phyloP scores from a whole-genome alignment of 75 land plant species.

The Azolla pinnata region DNA sequence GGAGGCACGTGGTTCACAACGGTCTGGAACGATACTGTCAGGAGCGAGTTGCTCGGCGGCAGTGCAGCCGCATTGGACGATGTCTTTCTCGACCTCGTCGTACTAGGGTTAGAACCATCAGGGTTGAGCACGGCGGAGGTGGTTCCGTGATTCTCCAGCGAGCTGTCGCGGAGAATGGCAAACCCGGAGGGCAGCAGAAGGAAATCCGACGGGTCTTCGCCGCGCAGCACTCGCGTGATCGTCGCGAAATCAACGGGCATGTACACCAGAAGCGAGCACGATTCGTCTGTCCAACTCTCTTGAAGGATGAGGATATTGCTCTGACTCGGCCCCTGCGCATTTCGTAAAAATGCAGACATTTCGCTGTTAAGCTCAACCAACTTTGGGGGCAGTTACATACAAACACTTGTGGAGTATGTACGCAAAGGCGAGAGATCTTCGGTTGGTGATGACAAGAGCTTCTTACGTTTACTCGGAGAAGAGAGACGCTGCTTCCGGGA shows the following conservation, averaged over 20 bases:
- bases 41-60: conserved; percentile 30
- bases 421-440: neutral
- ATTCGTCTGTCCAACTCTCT: conserved; percentile 71
- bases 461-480: conserved; percentile 54
- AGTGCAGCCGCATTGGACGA: neutral
- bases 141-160: conserved; percentile 3
- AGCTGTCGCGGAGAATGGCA: conserved; percentile 36
- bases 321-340: conserved; percentile 26
- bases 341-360: no score
- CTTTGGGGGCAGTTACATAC: no score
- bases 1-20: conserved; percentile 45
- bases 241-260: conserved; percentile 58
- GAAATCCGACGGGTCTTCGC: conserved; percentile 59
- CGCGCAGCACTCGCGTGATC: conserved; percentile 53
- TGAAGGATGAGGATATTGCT: conserved; percentile 69
- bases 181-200: conserved; percentile 75
- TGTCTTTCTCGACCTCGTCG: conserved; percentile 1
- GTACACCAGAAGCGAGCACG: conserved; percentile 58
- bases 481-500: conserved; percentile 68
- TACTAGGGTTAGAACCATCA: conserved; percentile 4
- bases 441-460: neutral
- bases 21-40: conserved; percentile 61
- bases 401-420: no score
- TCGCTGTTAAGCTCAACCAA: no score
- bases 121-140: neutral